Evolutionary conservation across 2,329 filamentous ascomycete species (phyloP).

Genomic region (Colletotrichum spaethianum): DNA sequence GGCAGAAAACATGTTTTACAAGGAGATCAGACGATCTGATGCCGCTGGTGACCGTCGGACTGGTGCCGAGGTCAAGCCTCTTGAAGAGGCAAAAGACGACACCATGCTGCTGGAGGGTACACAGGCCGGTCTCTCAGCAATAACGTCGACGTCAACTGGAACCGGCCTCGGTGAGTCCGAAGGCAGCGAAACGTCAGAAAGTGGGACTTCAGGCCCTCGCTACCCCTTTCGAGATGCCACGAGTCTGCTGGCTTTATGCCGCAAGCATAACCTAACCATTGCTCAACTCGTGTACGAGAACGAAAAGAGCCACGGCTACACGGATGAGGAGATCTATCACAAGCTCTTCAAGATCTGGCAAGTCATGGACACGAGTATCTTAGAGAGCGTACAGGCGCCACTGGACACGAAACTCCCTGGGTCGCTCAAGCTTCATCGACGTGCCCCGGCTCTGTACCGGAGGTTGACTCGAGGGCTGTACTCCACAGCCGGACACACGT

Average conservation of each 20-base stretch:
- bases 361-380: slow-evolving; percentile 66
- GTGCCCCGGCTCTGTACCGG: slow-evolving; percentile 61
- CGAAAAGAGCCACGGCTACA: slow-evolving; percentile 65
- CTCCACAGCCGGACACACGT: slow-evolving; percentile 50
- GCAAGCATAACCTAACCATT: slow-evolving; percentile 66
- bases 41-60: slow-evolving; percentile 61
- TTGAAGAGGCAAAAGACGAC: slow-evolving; percentile 44
- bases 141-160: not conserved
- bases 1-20: slow-evolving; percentile 67
- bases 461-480: slow-evolving; percentile 63
- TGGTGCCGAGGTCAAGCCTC: slow-evolving; percentile 58
- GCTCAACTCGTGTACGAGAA: slow-evolving; percentile 67
- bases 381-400: slow-evolving; percentile 63
- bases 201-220: slow-evolving; percentile 49
- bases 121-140: not conserved
- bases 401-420: slow-evolving; percentile 59
- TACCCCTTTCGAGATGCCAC: slow-evolving; percentile 63
- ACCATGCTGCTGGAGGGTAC: slow-evolving; percentile 19
- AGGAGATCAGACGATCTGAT: slow-evolving; percentile 62
- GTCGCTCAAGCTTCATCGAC: slow-evolving; percentile 62
- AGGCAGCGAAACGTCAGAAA: slow-evolving; percentile 32
- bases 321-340: slow-evolving; percentile 63
- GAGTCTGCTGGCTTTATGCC: slow-evolving; percentile 62
- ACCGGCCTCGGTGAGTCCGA: slow-evolving; percentile 29
- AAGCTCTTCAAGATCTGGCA: slow-evolving; percentile 65